Percentiles rank a stretch among this genome's conserved stretches.
Evolutionary conservation across 108 stramenopile genomes (phyloP).

Genomic region (Schizochytrium sp.): DNA sequence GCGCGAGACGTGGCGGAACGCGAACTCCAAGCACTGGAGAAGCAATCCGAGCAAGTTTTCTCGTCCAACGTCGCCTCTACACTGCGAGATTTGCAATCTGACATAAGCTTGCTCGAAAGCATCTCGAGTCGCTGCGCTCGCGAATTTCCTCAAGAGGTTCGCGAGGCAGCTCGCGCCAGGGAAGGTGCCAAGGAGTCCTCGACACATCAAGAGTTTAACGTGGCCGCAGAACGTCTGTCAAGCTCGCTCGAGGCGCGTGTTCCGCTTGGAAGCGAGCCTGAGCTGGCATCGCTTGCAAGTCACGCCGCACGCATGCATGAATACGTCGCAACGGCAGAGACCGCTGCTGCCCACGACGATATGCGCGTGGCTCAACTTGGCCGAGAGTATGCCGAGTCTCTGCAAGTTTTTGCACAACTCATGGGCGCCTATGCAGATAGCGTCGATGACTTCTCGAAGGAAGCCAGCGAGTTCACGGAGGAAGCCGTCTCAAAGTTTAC

Average conservation of each 20-base stretch:
- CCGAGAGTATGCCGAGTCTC: neutral
- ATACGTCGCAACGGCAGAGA: neutral
- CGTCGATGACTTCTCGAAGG: neutral
- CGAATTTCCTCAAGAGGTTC: no score
- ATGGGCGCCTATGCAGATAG: neutral
- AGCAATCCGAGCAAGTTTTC: neutral
- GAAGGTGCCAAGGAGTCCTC: no score
- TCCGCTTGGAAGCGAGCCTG: neutral
- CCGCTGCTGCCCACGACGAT: neutral
- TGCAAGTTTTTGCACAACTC: neutral
- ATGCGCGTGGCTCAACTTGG: neutral
- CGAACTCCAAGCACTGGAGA: neutral
- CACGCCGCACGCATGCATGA: neutral
- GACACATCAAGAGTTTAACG: no score
- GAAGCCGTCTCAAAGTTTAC: neutral
- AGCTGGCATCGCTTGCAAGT: neutral
- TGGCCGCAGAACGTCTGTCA: no score
- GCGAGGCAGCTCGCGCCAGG: no score
- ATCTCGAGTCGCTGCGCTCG: neutral
- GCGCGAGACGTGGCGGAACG: neutral
- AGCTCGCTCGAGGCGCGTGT: no score
- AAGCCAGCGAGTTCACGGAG: neutral
- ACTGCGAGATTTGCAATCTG: neutral
- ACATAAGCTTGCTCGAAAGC: neutral
- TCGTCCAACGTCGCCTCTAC: neutral